These are phyloP conservation scores for Penicillium bialowiezense DNA, from an alignment of 495 filamentous ascomycete species.

Conservation along the genomic window DNA sequence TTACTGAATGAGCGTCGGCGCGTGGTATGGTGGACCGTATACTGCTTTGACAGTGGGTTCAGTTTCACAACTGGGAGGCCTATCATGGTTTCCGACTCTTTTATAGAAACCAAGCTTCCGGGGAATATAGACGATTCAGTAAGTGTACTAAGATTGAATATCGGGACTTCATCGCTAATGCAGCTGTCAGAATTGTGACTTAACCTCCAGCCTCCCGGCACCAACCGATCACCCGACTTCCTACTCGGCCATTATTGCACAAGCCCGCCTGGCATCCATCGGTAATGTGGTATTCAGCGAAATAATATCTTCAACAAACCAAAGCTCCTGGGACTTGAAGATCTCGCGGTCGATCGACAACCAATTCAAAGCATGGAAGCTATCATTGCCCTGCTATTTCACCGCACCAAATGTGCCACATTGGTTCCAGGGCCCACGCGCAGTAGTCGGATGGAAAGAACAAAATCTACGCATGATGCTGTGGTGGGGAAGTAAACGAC, in stretches of 20 bases:
- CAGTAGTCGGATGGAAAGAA: slow-evolving; percentile 23
- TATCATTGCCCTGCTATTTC: slow-evolving; percentile 24
- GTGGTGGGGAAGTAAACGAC: slow-evolving; percentile 24
- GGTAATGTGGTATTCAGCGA: slow-evolving; percentile 18
- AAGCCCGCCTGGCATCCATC: slow-evolving; percentile 15
- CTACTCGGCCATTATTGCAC: slow-evolving; percentile 23
- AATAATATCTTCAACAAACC: slow-evolving; percentile 5
- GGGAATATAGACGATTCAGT: slow-evolving; percentile 22
- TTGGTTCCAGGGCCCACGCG: slow-evolving; percentile 23
- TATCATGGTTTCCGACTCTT: slow-evolving; percentile 16
- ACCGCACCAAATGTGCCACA: slow-evolving; percentile 6
- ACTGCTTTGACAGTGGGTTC: slow-evolving; percentile 29
- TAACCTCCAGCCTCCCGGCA: slow-evolving; percentile 3
- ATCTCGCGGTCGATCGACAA: slow-evolving; percentile 14
- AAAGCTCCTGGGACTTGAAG: slow-evolving; percentile 8
- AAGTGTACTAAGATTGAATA: neutral
- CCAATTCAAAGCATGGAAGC: slow-evolving; percentile 17
- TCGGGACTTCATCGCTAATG: neutral
- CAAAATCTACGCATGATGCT: slow-evolving; percentile 26
- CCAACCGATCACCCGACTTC: slow-evolving; percentile 14
- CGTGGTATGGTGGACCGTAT: slow-evolving; percentile 22
- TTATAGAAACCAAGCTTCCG: slow-evolving; percentile 25
- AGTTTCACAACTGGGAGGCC: slow-evolving; percentile 25
- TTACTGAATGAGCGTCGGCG: slow-evolving; percentile 15
- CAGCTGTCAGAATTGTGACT: no score